Conservation (phyloP, 2,329 filamentous ascomycete species). For the Fusarium secorum region DNA sequence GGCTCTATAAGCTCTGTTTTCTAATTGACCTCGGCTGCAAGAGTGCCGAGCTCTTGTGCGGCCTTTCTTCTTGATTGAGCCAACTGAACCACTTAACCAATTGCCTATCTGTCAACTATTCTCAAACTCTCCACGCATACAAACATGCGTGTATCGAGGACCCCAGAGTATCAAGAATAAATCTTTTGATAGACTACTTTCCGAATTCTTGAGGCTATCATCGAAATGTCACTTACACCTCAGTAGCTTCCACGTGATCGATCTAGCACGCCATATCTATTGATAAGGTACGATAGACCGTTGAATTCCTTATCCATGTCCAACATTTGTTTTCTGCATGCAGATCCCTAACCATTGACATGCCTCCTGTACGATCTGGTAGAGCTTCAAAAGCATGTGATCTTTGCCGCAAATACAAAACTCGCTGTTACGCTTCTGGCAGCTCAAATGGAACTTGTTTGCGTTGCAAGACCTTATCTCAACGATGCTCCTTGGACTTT, state of each 20-base stretch:
- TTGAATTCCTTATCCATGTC: not conserved
- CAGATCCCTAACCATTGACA: not conserved
- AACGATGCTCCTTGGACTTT: slow-evolving; percentile 30
- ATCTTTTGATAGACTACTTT: fast-evolving
- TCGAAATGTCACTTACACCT: not conserved
- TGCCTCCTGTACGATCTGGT: slow-evolving; percentile 35
- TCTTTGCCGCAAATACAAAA: slow-evolving; percentile 40
- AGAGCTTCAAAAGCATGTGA: slow-evolving; percentile 42
- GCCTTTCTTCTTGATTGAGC: fast-evolving
- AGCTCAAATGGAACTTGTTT: slow-evolving; percentile 28
- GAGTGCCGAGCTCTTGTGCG: fast-evolving
- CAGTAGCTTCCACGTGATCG: slow-evolving; percentile 9
- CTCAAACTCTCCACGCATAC: fast-evolving
- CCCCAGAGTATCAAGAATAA: fast-evolving
- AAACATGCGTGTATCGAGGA: fast-evolving
- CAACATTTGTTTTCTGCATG: not conserved
- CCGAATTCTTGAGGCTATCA: fast-evolving
- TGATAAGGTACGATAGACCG: not conserved
- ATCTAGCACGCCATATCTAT: slow-evolving; percentile 15
- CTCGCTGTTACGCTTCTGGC: slow-evolving; percentile 35
- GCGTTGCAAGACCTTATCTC: slow-evolving; percentile 38
- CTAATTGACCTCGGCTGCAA: not conserved
- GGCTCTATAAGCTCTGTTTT: no score
- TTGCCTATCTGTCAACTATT: fast-evolving
- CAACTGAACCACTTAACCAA: fast-evolving